These are phyloP conservation scores for Psilocybe mexicana DNA, from an alignment of 1,284 basidiomycete genomes.

Conservation along the genomic window DNA sequence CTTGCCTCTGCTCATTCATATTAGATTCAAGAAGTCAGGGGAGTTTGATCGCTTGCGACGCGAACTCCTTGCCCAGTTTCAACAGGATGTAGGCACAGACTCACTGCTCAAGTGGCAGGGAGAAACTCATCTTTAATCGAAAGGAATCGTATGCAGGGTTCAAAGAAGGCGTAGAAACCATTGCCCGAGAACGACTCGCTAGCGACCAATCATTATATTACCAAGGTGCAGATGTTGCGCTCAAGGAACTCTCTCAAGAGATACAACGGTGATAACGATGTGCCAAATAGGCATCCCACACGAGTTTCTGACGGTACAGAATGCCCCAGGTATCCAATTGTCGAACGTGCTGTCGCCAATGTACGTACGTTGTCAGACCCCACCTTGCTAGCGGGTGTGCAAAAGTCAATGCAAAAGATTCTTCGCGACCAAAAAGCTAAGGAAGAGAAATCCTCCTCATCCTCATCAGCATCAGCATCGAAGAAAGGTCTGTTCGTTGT, in stretches of 20 bases:
- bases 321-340: constrained; percentile 49
- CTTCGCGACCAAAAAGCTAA: constrained; percentile 38
- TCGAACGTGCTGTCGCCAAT: constrained; percentile 64
- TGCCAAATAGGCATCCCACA: not conserved
- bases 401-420: constrained; percentile 41
- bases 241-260: constrained; percentile 68
- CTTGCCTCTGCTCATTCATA: constrained; percentile 1
- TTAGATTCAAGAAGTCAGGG: constrained; percentile 77
- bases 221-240: constrained; percentile 50
- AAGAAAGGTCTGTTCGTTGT: constrained; percentile 16
- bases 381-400: constrained; percentile 46
- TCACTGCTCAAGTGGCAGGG: too few relatives aligned
- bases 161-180: constrained; percentile 59
- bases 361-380: constrained; percentile 52
- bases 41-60: constrained; percentile 74
- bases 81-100: constrained; percentile 47
- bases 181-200: constrained; percentile 54
- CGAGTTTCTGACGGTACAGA: not conserved
- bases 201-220: constrained; percentile 57
- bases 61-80: constrained; percentile 65
- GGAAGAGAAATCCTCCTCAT: not conserved
- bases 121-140: not conserved
- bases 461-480: not conserved
- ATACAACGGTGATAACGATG: constrained; percentile 54
- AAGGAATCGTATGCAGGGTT: constrained; percentile 51